A percentile compares a stretch with the other conserved stretches of the same genome.
phyloP scores from a whole-genome alignment of 495 filamentous ascomycete genomes.

The Annulohypoxylon nitens region DNA sequence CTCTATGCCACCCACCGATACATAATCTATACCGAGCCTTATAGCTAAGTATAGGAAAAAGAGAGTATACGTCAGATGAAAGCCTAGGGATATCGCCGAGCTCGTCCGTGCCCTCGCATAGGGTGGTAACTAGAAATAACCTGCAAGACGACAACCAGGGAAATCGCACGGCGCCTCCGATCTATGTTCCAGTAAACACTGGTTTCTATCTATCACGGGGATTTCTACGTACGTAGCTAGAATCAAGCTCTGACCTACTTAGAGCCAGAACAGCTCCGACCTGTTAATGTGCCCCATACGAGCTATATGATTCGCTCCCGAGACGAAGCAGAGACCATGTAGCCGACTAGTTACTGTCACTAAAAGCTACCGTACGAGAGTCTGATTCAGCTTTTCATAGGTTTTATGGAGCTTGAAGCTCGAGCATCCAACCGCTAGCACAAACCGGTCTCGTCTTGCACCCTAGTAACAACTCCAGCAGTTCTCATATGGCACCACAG shows the following conservation, averaged over 20 bases:
- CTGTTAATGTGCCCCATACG: background rate
- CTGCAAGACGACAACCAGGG: background rate
- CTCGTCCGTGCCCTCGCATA: conserved; percentile 1
- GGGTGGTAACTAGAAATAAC: conserved; percentile 11
- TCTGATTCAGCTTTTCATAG: background rate
- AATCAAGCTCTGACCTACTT: background rate
- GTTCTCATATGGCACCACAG: background rate
- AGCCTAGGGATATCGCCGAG: conserved; percentile 7
- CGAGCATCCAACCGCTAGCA: background rate
- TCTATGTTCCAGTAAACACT: background rate
- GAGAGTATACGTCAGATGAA: background rate
- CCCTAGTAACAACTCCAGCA: background rate
- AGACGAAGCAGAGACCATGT: background rate
- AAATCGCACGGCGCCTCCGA: background rate
- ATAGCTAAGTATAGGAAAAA: conserved; percentile 9
- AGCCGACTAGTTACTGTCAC: background rate
- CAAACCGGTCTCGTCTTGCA: background rate
- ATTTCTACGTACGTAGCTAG: background rate
- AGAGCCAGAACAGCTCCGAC: background rate
- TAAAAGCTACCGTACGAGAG: conserved; percentile 2
- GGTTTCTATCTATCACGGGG: conserved; percentile 1
- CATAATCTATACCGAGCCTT: conserved; percentile 8
- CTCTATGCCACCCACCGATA: background rate
- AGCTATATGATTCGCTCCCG: conserved; percentile 13
- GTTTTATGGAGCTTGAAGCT: background rate